Base-by-base conservation (phyloP, 805 yeast species). In the Candida peoriensis region DNA sequence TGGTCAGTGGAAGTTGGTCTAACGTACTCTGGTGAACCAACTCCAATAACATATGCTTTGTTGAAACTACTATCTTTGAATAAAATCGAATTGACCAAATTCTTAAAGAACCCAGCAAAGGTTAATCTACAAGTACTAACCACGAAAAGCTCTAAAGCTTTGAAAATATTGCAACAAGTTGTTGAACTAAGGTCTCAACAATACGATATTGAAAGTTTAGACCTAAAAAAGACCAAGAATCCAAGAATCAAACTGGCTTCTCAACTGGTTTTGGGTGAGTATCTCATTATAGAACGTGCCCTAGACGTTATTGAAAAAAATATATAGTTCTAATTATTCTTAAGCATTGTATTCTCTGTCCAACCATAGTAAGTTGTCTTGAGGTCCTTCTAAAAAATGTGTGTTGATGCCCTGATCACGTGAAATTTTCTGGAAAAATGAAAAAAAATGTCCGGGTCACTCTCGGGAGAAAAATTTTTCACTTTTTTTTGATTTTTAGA, bases 1-100 rank as follows among this genome's bases (percentile, higher is more conserved):
- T 65, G 80, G 79, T 55, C 70, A 28, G 50, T 67, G 28, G 66
- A 71, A 24, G 53, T 71, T 17, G 55, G 57, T 28, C 44, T 76
- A 13, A 41, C 41, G 4, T 52, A 44, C 28, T 54, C 63, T 30
- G 84, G 81, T 2, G 56, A 55, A 15, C 67, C 72, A 9, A 60
- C 76, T 0, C 52, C 54, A 3, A 58, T 67, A n/a, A 63, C 78
- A 0, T 60, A 58, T 42, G 72, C 76, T 1, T 37, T 69, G 17
- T 47, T 63, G 12, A 66, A 53, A 17, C 40, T 70, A 4, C 38
- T 68, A 4, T 47, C 66, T 3, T 15, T 66, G 36, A 43, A 47
- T 6, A 46, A 51, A 1, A 34, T 43, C 1, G 57, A 59, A 23
- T 46, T 63, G 32, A 33, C 39, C 3, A 50, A 52, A 28, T 43